A percentile compares a stretch with the other conserved stretches of the same genome.
phyloP scores from a whole-genome alignment of 148 eudicot species.

The Fagopyrum esculentum region DNA sequence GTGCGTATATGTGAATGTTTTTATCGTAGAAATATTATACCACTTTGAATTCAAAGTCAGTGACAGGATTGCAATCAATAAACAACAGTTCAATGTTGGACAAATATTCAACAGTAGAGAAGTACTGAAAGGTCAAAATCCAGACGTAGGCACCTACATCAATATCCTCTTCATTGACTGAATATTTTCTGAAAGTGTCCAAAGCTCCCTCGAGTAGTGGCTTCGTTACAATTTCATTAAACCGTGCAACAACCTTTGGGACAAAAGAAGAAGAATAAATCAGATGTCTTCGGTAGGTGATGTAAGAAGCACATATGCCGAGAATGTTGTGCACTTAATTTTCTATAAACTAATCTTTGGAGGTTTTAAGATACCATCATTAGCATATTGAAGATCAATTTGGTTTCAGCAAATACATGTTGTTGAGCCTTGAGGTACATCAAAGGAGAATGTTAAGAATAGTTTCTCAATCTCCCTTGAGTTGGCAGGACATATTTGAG shows the following conservation, averaged over 20 bases:
- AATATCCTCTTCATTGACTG: conserved; percentile 71
- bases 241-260: conserved; percentile 81
- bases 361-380: not conserved
- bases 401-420: not conserved
- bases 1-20: not conserved
- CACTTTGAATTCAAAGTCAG: not conserved
- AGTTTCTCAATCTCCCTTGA: too few relatives aligned
- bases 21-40: not conserved
- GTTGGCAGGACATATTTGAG: too few relatives aligned
- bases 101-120: not conserved
- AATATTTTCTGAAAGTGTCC: conserved; percentile 70
- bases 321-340: too few relatives aligned
- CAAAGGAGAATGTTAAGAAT: too few relatives aligned
- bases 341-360: not conserved
- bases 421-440: too few relatives aligned
- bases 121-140: not conserved
- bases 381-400: not conserved
- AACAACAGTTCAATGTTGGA: not conserved
- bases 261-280: conserved; percentile 4
- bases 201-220: conserved; percentile 85
- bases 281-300: not conserved
- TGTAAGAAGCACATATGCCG: too few relatives aligned
- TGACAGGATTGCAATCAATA: not conserved
- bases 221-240: conserved; percentile 83
- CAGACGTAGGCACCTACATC: conserved; percentile 45